Evolutionary conservation across 768 basidiomycete species (phyloP), one percentile per base, ranked within the genome.

Genomic region (Russula sp.): DNA sequence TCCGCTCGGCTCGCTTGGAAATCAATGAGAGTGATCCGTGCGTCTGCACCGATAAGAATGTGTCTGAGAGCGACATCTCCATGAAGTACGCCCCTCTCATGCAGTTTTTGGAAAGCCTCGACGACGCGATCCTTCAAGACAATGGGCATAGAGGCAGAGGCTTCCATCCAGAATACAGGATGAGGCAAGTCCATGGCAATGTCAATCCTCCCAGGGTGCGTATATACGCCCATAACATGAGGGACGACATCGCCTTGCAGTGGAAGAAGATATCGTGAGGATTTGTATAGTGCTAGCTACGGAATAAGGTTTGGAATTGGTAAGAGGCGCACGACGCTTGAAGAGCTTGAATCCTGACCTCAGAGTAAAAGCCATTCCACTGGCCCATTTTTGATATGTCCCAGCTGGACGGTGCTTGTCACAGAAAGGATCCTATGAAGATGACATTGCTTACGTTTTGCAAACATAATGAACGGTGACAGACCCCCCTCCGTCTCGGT

Each of bases 91-190:
- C 77, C 71, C 49, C 55, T 14, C 56, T 66, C 58, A 67, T 75
- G 73, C 63, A 80, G 69, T 63, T 77, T 75, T 58, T 76, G 70
- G 63, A 80, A 81, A 10, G 83, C 80, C 4, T 75, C 74, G 10
- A 87, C 69, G 59, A 81, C 79, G 36, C 74, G 74, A 58, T 79
- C 74, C 70, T 86, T 86, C 56, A 85, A 70, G 11, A 76, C 69
- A 7, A 70, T 66, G 4, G 84, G 83, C 83, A 87, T 86, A 46
- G 75, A 77, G 3, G 78, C 70, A 5, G 78, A 81, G 14, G 86
- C 81, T 64, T 85, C 79, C 62, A 83, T 77, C 84, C 85, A 86
- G 69, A 85, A 83, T 7, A 76, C 75, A 16, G 71, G 73, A 65
- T 86, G 82, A 0, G 85, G 85, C 16, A 79, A 72, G 65, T 81